Base-by-base conservation (phyloP, 805 yeast species). In the Sugiyamaella qingdaonensis region DNA sequence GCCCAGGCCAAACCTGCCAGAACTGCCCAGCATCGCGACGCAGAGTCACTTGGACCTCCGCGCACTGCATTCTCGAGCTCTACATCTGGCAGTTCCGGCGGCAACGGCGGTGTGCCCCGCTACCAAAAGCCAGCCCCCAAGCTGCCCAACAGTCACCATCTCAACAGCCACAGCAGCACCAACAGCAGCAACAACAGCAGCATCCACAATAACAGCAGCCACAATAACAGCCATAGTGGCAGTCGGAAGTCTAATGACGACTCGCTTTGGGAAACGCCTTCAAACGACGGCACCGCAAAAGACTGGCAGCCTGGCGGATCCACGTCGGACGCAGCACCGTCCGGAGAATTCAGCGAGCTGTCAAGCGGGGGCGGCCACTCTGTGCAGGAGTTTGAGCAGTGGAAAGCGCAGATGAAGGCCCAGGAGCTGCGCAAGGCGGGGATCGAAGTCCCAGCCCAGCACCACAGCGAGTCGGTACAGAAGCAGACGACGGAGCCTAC, bases 321-420 rank as follows among this genome's bases (percentile, higher is more conserved):
- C 5, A 4, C 43, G 4, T 16, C 43, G 5, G 43, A 39, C 19
- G 3, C 13, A 13, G 43, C 8, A 9, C 37, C 10, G 16, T 34
- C 37, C 10, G n/a, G 16, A 3, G 37, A 14, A 9, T 34, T 14
- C 8, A 34, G 16, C 16, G 16, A 14, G 16, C 43, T 39, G 4
- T 13, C 16, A 13, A 19, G 19, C 19, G 39, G 52, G n/a, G 37
- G 32, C 4, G 52, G 54, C 29, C 62, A 59, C 34, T 62, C 68
- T 2, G 57, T 62, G n/a, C 57, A 60, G 44, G 68, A 64, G 33
- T 64, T 65, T 55, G 66, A 65, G 47, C 60, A 61, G 18, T 65
- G 69, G 69, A 65, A 62, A 45, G 66, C 63, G 1, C 55, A 54
- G 37, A 64, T 61, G 67, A 59, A 56, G 34, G 64, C 64, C 7